These are phyloP conservation scores for Pilaira anomala DNA, from an alignment of 192 early-diverging fungal species.

Conservation along the genomic window DNA sequence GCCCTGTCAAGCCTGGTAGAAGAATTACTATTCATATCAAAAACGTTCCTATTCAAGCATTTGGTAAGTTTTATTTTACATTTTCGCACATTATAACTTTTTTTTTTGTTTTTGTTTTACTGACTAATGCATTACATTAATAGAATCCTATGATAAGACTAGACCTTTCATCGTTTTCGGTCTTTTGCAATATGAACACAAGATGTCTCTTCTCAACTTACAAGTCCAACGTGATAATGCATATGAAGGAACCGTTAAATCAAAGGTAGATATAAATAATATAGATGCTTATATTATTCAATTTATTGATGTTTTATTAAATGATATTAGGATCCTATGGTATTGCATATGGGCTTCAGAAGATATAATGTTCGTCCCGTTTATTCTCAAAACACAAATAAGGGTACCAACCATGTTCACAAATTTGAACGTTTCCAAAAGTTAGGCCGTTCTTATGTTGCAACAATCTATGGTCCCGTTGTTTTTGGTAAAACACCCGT, in stretches of 20 bases:
- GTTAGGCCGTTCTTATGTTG: slow-evolving; percentile 67
- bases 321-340: slow-evolving; percentile 63
- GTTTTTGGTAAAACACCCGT: slow-evolving; percentile 85
- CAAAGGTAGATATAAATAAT: slow-evolving; percentile 52
- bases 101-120: not conserved
- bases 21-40: slow-evolving; percentile 72
- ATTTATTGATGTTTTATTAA: not conserved
- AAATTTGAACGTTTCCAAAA: slow-evolving; percentile 93
- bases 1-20: slow-evolving; percentile 55
- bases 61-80: slow-evolving; percentile 38
- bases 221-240: slow-evolving; percentile 68
- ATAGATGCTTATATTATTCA: not conserved
- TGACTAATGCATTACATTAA: not conserved
- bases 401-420: slow-evolving; percentile 86
- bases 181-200: slow-evolving; percentile 82
- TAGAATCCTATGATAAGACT: slow-evolving; percentile 46
- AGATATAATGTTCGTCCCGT: slow-evolving; percentile 82
- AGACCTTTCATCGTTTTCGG: slow-evolving; percentile 58
- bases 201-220: slow-evolving; percentile 86
- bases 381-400: slow-evolving; percentile 83
- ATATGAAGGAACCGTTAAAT: slow-evolving; percentile 77
- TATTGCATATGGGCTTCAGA: slow-evolving; percentile 87
- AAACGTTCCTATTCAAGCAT: slow-evolving; percentile 62
- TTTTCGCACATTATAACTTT: no score
- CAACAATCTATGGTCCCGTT: slow-evolving; percentile 89